Base-by-base conservation (phyloP, 176 grass and related monocot genomes). In the Triticum monococcum region DNA sequence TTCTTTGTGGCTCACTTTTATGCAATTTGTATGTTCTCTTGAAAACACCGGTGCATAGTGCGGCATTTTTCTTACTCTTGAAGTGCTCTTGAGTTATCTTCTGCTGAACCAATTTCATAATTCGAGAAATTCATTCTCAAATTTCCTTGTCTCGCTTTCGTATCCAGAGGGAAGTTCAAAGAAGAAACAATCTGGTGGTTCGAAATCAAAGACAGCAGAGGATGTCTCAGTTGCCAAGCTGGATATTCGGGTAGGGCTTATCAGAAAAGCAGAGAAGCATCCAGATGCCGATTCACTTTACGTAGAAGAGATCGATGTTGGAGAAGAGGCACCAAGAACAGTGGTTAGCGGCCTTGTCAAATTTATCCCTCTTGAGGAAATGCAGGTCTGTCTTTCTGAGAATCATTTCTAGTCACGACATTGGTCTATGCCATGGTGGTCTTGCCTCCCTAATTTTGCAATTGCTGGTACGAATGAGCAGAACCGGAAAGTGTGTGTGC, bases 231-330 rank as follows among this genome's bases (percentile, higher is more conserved):
- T 99, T 74, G 82, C 94, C 13, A 98, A 91, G 77, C 71, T 98
- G 69, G 97, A 98, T 75, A 91, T 98, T 66, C 86, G 97, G 57
- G 94, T 98, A 77, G 96, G 94, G 23, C 84, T 96, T 43, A 92
- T 98, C 61, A 96, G 32, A 71, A 93, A 94, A 91, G 97, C 83
- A 84, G 90, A 94, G 82, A 98, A 96, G 77, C 97, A 98, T 79
- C 92, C 90, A 28, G 97, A 96, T 80, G 97, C 97, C 3, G 92
- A 96, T 91, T 96, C 97, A 41, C 97, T 98, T 75, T 98, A 98
- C 13, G 90, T 98, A 2, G 97, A 96, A 86, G 97, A 96, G 90
- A 98, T 98, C 1, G 94, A 98, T 88, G 94, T 96, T 61, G 97
- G 94, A 78, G 96, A 98, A 77, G 92, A 86, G 28, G 88, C 86